Evolutionary conservation across 345 rosid species (phyloP), one percentile per base, ranked within the genome.

Genomic region (Raphanus sativus): DNA sequence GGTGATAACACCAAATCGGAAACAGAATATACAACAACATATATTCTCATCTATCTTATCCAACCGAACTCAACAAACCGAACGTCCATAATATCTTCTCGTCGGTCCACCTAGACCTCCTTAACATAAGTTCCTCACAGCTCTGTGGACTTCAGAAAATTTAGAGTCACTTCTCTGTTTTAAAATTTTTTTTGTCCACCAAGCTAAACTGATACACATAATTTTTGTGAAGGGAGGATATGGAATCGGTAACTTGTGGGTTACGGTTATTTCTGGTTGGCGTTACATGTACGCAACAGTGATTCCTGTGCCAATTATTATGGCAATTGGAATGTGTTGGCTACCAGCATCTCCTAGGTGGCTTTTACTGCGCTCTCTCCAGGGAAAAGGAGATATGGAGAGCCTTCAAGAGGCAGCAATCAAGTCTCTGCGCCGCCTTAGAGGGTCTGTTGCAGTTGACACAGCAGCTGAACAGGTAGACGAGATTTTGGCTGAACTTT

Each of bases 311-410:
- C 88, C 99, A 71, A 62, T 90, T 60, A 81, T 92, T 70, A 95
- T 92, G 99, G 98, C 89, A 83, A 83, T 89, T 66, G 99, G 99
- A 79, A 89, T 92, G 90, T 92, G 87, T 90, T 95, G 99, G 91
- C 83, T 95, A 58, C 98, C 98, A n/a, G 76, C 90, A 75, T 95
- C 99, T 52, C 98, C 99, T 56, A 89, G 99, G 84, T 95, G 99
- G 99, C 83, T 95, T 75, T 81, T 95, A 50, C 79, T 95, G 71
- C 26, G 97, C 17, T 88, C 91, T 72, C 87, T 95, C 36, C 95
- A 91, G 76, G 85, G 89, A 62, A 92, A 83, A 84, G 97, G 98
- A 33, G 71, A 86, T 75, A 71, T 77, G 84, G 88, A 84, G 73
- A 87, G 59, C 28, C 28, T 55, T 55, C 60, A 21, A 55, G 11